Percentiles rank a stretch among this genome's conserved stretches.
Conservation (phyloP, 2,329 filamentous ascomycete species). For the Sporothrix pseudoabietina region DNA sequence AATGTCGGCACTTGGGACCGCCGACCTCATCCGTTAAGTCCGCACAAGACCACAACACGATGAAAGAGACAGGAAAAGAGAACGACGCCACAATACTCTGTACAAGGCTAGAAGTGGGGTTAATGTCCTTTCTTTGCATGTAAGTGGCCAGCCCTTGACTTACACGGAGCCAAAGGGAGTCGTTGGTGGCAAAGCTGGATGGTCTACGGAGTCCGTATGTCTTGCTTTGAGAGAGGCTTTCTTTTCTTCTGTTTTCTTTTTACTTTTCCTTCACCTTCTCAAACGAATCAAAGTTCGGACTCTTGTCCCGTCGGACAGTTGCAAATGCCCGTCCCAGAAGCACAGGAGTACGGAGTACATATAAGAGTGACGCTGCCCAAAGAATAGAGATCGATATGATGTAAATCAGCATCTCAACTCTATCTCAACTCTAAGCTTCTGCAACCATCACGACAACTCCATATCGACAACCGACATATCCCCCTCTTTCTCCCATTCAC, state of each 20-base stretch:
- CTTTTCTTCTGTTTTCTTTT: background rate
- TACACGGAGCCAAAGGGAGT: background rate
- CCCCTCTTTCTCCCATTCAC: background rate
- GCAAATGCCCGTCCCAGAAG: too few species aligned
- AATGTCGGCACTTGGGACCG: background rate
- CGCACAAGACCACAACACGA: background rate
- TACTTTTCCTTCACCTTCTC: too few species aligned
- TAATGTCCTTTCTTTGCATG: background rate
- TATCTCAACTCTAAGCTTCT: background rate
- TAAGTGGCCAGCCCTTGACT: background rate
- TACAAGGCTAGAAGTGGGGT: background rate
- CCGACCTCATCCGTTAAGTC: constrained; percentile 19
- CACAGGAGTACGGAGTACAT: too few species aligned
- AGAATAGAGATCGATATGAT: too few species aligned
- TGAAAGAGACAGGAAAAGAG: background rate
- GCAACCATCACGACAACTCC: background rate
- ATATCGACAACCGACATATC: background rate
- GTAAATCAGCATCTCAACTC: too few species aligned
- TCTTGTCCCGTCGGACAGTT: too few species aligned
- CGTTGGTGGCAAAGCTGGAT: too few species aligned
- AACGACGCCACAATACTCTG: too few species aligned
- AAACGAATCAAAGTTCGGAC: too few species aligned
- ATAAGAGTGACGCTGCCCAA: too few species aligned
- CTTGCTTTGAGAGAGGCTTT: too few species aligned
- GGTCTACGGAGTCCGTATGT: too few species aligned